Conservation (phyloP, 2,329 filamentous ascomycete species). For the Juglanconis sp. region DNA sequence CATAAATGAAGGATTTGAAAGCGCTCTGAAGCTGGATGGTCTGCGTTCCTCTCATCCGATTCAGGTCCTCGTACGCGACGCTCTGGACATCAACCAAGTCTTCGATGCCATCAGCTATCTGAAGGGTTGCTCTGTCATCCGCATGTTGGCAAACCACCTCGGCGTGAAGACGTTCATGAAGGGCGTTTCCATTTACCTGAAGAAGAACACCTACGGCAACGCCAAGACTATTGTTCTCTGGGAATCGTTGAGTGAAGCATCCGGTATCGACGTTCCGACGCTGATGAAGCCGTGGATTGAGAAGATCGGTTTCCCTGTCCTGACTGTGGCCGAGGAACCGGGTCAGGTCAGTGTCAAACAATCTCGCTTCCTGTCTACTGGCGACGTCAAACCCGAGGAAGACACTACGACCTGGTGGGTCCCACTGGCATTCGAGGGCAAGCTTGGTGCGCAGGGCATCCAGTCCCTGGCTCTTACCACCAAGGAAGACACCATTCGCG, state of each 20-base stretch:
- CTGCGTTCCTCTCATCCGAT: constrained; percentile 93
- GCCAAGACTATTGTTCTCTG: constrained; percentile 91
- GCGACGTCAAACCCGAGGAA: constrained; percentile 86
- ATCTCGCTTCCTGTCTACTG: constrained; percentile 84
- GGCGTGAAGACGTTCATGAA: constrained; percentile 84
- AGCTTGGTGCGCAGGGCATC: constrained; percentile 59
- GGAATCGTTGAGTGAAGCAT: constrained; percentile 82
- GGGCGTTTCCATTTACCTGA: constrained; percentile 86
- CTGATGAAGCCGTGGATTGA: constrained; percentile 96
- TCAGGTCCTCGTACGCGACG: constrained; percentile 90
- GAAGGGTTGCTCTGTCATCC: constrained; percentile 93
- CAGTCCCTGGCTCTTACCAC: constrained; percentile 66
- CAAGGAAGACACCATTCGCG: constrained; percentile 73
- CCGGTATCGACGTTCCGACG: constrained; percentile 76
- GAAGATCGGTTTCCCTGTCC: constrained; percentile 89
- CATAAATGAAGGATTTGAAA: constrained; percentile 90
- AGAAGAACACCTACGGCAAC: constrained; percentile 82
- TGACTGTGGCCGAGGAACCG: constrained; percentile 80
- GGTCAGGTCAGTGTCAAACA: constrained; percentile 81
- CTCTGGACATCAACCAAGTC: constrained; percentile 94
- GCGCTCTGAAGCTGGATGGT: constrained; percentile 84
- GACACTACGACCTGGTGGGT: constrained; percentile 96
- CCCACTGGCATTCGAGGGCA: constrained; percentile 80
- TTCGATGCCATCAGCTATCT: constrained; percentile 96
- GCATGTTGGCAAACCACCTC: constrained; percentile 91